Conservation (phyloP, 164 flowering plant species). For the Cinnamomum micranthum region DNA sequence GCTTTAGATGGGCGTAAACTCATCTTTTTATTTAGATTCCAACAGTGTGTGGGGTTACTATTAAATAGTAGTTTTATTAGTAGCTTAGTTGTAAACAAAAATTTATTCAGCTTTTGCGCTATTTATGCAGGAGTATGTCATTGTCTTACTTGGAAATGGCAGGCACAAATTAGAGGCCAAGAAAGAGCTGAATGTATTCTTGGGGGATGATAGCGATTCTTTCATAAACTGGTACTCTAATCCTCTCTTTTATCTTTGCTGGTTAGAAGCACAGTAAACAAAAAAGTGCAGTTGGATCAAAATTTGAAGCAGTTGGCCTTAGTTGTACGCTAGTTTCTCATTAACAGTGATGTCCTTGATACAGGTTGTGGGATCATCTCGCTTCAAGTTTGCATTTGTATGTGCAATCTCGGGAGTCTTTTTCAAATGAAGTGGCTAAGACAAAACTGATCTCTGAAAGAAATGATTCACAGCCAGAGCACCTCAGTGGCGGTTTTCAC, state of each 20-base stretch:
- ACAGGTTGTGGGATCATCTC: slow-evolving; percentile 96
- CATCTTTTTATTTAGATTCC: not conserved
- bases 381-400: slow-evolving; percentile 54
- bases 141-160: slow-evolving; percentile 88
- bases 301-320: not conserved
- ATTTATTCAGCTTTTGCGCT: slow-evolving; percentile 6
- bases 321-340: slow-evolving; percentile 5
- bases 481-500: slow-evolving; percentile 4
- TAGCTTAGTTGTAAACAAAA: not conserved
- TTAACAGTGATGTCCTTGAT: not conserved
- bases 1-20: not conserved
- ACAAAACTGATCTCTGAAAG: slow-evolving; percentile 19
- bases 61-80: not conserved
- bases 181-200: slow-evolving; percentile 83
- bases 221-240: slow-evolving; percentile 74
- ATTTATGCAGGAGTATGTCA: slow-evolving; percentile 81
- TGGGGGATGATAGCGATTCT: slow-evolving; percentile 78
- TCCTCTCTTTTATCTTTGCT: not conserved
- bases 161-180: slow-evolving; percentile 76
- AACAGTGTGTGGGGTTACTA: not conserved
- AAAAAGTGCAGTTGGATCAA: not conserved
- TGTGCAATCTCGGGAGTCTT: slow-evolving; percentile 38
- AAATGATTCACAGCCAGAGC: slow-evolving; percentile 16
- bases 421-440: slow-evolving; percentile 30
- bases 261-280: not conserved